Conservation (phyloP, 2,329 filamentous ascomycete species). For the Ophiostoma ips region DNA sequence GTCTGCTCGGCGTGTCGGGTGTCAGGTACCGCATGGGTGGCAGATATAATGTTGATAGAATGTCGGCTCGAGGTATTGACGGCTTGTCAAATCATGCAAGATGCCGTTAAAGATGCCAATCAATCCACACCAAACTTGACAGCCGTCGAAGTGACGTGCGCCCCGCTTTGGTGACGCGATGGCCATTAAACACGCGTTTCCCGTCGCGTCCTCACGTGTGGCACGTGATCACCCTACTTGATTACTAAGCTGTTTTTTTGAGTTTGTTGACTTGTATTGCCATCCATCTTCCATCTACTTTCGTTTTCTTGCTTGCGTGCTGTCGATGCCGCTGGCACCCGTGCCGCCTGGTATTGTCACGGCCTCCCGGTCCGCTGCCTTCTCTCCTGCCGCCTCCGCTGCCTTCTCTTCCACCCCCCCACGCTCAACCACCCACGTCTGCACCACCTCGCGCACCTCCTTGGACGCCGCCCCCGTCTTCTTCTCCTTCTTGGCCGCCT, state of each 20-base stretch:
- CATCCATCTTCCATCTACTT: neutral
- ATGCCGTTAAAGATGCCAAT: too few species aligned
- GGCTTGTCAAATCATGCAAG: too few species aligned
- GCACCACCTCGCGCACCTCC: slow-evolving; percentile 55
- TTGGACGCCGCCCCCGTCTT: slow-evolving; percentile 38
- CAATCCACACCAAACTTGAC: too few species aligned
- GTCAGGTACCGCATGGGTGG: slow-evolving; percentile 9
- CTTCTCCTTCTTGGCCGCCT: slow-evolving; percentile 51
- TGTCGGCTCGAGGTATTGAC: too few species aligned
- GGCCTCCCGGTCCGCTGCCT: neutral
- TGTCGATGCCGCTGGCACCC: neutral
- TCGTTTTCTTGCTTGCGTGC: neutral
- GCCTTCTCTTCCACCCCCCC: slow-evolving; percentile 12
- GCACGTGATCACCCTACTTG: slow-evolving; percentile 2
- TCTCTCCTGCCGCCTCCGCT: neutral
- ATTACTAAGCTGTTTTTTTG: neutral
- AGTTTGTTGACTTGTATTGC: too few species aligned
- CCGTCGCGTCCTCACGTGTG: slow-evolving; percentile 6
- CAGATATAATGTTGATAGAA: neutral
- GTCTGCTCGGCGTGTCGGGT: slow-evolving; percentile 11
- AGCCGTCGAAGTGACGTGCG: neutral
- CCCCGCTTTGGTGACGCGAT: slow-evolving; percentile 8
- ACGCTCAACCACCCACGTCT: slow-evolving; percentile 53
- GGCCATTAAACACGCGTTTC: slow-evolving; percentile 3
- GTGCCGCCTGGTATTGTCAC: neutral